Evolutionary conservation across 1,284 basidiomycete genomes (phyloP), one percentile per base, ranked within the genome.

Genomic region (Anthracocystis panici-leucophaei): DNA sequence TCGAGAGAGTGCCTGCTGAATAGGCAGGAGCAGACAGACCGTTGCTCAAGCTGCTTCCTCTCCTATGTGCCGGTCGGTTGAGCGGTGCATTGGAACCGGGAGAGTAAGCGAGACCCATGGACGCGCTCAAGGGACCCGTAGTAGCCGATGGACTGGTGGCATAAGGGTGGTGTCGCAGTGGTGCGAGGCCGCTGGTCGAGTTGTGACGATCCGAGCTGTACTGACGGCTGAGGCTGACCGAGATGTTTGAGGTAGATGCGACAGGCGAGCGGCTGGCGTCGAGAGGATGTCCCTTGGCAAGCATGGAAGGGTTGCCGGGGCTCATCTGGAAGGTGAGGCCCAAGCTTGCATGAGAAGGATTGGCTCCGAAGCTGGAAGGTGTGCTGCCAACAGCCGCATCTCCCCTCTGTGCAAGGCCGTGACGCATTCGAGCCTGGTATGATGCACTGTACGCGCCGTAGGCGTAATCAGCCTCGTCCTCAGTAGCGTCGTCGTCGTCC

Each of bases 401-500:
- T 44, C 65, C 63, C 42, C 49, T 56, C 33, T 44, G 40, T 14
- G 57, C 58, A 8, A 58, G 53, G 31, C 57, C 53, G 8, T 65
- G 70, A 35, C 65, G 58, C 58, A 64, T 48, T 6, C 60, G 65
- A 44, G 55, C 70, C 55, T 67, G 74, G 44, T 72, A 75, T 0
- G 68, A 67, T 3, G 67, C 58, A 33, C 70, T 61, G 56, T 73
- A 54, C 8, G 63, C 56, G 23, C 70, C 57, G 53, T 73, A 54
- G 3, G 61, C 54, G 48, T 62, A 63, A 31, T 82, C 80, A 8
- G 69, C 70, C 40, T 82, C 82, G 46, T 82, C 81, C 38, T 82
- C 82, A 14, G 81, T 82, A 3, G 69, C 79, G 41, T 79, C 75
- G 38, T 79, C 81, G 27, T 80, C 79, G 45, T 69, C 77, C 57